Percentiles rank a stretch among this genome's conserved stretches.
Evolutionary conservation across 148 eudicot species (phyloP).

Genomic region (Dianthus caryophyllus): DNA sequence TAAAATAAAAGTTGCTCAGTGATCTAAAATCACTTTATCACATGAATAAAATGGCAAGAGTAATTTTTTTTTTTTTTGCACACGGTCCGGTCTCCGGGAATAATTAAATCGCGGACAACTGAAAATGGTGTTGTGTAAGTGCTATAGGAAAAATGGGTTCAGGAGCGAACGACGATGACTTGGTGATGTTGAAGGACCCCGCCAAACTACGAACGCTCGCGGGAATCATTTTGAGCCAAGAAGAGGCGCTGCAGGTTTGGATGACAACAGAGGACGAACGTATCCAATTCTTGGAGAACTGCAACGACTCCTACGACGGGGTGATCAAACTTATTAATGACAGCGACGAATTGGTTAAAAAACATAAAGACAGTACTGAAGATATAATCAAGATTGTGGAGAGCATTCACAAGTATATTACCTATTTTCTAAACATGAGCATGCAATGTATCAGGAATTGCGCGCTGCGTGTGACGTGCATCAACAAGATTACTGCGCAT

Average conservation of each 20-base stretch:
- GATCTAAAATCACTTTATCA: too few species aligned
- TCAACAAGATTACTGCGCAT: background rate
- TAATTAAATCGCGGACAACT: too few species aligned
- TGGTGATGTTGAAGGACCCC: too few species aligned
- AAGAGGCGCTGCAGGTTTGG: background rate
- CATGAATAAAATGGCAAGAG: too few species aligned
- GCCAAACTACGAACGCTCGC: too few species aligned
- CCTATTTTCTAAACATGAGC: background rate
- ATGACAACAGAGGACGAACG: background rate
- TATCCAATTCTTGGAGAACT: background rate
- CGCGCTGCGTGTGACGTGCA: background rate
- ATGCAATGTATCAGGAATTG: slow-evolving; percentile 3
- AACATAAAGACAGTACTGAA: background rate
- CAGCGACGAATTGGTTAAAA: background rate
- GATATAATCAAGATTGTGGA: background rate
- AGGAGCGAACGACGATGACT: too few species aligned
- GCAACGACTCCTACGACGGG: background rate
- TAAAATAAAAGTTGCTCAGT: too few species aligned
- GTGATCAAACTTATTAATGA: background rate
- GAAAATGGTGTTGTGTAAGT: too few species aligned
- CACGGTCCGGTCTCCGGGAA: too few species aligned
- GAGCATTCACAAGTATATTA: background rate
- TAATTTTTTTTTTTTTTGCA: too few species aligned
- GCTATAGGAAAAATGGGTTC: too few species aligned
- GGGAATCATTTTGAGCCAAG: background rate